Conservation (phyloP, 192 early-diverging fungal genomes). For the Gaertneriomyces semiglobifer region DNA sequence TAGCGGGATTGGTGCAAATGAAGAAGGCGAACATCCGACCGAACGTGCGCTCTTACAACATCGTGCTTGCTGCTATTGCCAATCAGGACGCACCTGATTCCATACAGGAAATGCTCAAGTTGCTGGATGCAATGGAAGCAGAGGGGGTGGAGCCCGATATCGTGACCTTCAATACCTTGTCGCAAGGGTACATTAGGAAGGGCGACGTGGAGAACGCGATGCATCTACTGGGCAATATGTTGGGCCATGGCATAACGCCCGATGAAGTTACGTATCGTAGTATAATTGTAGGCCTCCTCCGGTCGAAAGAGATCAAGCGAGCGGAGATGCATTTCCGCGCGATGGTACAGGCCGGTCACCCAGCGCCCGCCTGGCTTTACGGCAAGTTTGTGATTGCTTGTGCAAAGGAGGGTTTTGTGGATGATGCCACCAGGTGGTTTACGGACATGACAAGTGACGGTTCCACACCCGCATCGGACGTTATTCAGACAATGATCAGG, state of each 20-base stretch:
- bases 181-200: slow-evolving; percentile 23
- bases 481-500: slow-evolving; percentile 5
- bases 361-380: not conserved
- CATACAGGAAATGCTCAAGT: not conserved
- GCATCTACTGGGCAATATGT: slow-evolving; percentile 23
- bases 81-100: not conserved
- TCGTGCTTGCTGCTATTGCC: slow-evolving; percentile 8
- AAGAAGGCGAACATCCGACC: not conserved
- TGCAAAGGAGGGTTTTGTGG: not conserved
- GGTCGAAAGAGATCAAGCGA: not conserved
- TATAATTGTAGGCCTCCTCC: slow-evolving; percentile 18
- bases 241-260: slow-evolving; percentile 15
- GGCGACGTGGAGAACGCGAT: slow-evolving; percentile 22
- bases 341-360: slow-evolving; percentile 20
- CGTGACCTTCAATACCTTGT: slow-evolving; percentile 35
- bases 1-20: slow-evolving; percentile 16
- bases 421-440: slow-evolving; percentile 19
- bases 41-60: slow-evolving; percentile 22
- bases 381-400: slow-evolving; percentile 9
- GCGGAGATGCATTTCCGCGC: slow-evolving; percentile 26
- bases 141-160: slow-evolving; percentile 22
- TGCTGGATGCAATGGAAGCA: slow-evolving; percentile 13
- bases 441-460: not conserved
- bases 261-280: slow-evolving; percentile 17
- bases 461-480: not conserved